Percentiles rank a stretch among this genome's conserved stretches.
phyloP scores from a whole-genome alignment of 1,139 yeast species.

The Blastobotrys persicus region DNA sequence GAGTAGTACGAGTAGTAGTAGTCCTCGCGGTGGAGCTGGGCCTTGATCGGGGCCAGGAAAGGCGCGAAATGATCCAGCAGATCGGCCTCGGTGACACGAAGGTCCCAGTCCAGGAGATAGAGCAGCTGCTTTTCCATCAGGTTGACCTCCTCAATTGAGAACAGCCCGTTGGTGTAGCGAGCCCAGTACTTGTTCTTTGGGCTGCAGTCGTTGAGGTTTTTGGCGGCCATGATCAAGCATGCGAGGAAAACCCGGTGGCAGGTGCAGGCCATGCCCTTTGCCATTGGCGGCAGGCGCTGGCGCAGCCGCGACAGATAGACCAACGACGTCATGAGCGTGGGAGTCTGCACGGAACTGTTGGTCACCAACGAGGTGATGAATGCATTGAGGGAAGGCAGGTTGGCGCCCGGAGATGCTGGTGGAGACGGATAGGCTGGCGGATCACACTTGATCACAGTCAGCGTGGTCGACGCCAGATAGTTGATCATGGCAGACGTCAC shows the following conservation, averaged over 20 bases:
- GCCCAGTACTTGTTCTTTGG: conserved; percentile 98
- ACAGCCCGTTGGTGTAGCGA: conserved; percentile 78
- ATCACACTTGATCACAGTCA: conserved; percentile 65
- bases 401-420: conserved; percentile 43
- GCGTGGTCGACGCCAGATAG: conserved; percentile 75
- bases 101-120: conserved; percentile 78
- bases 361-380: conserved; percentile 72
- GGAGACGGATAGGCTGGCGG: conserved; percentile 44
- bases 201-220: conserved; percentile 85
- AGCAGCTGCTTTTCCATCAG: conserved; percentile 88
- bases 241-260: conserved; percentile 90
- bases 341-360: conserved; percentile 89
- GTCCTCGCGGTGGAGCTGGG: conserved; percentile 26
- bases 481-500: conserved; percentile 77
- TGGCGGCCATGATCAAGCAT: conserved; percentile 82
- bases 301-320: conserved; percentile 78
- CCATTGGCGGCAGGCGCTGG: conserved; percentile 76
- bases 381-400: conserved; percentile 47
- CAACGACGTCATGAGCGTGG: conserved; percentile 88
- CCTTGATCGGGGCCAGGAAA: conserved; percentile 70
- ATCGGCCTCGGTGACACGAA: conserved; percentile 66
- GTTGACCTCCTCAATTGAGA: conserved; percentile 75
- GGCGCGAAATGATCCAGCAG: conserved; percentile 67
- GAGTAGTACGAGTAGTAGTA: conserved; percentile 10
- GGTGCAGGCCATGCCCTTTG: conserved; percentile 90